Evolutionary conservation across 2,329 filamentous ascomycete genomes (phyloP).

Genomic region (Aspergillus pseudoviridinutans): DNA sequence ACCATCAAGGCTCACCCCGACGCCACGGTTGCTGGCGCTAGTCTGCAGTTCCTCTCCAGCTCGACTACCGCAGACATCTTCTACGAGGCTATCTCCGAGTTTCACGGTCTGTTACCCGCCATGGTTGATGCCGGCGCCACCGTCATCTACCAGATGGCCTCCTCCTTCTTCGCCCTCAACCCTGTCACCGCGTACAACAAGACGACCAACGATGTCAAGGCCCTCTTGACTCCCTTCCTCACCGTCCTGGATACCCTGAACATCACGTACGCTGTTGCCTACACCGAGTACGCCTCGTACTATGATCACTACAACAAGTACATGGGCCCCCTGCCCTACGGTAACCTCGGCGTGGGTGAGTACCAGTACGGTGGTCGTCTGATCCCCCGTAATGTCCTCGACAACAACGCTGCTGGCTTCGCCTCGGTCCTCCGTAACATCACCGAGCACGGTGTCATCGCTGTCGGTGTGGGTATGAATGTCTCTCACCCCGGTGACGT

Average conservation of each 20-base stretch:
- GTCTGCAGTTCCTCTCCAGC: conserved; percentile 38
- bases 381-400: conserved; percentile 32
- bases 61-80: conserved; percentile 43
- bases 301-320: conserved; percentile 32
- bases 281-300: conserved; percentile 30
- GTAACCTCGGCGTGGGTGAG: conserved; percentile 21
- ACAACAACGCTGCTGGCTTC: conserved; percentile 26
- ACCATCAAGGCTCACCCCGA: conserved; percentile 52
- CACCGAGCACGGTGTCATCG: conserved; percentile 30
- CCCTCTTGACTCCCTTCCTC: conserved; percentile 45
- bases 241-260: conserved; percentile 35
- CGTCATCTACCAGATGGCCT: conserved; percentile 50
- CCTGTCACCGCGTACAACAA: conserved; percentile 49
- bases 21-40: conserved; percentile 41
- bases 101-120: conserved; percentile 48
- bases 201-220: conserved; percentile 41
- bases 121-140: conserved; percentile 51
- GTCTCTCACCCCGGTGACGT: conserved; percentile 34
- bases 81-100: conserved; percentile 48
- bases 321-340: conserved; percentile 27
- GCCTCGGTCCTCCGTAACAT: conserved; percentile 31
- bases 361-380: conserved; percentile 33
- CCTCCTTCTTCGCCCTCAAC: conserved; percentile 45
- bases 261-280: conserved; percentile 30
- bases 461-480: conserved; percentile 39